Base-by-base conservation (phyloP, 2,329 filamentous ascomycete genomes). In the Pezizomycotina sp. region DNA sequence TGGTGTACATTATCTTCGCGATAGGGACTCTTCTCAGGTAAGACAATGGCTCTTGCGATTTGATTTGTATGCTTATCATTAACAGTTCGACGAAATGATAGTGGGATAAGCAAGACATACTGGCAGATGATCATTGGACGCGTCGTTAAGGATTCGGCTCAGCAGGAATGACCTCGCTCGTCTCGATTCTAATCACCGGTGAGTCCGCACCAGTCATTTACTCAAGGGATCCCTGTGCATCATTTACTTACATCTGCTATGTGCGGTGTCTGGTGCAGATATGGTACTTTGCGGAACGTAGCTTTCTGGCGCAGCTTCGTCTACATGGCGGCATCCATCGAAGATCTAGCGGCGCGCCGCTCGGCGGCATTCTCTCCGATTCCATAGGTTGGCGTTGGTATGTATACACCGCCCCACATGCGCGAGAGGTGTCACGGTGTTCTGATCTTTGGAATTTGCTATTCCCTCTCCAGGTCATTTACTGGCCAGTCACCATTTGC, bases 331-430 rank as follows among this genome's bases (percentile, higher is more conserved):
- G 60, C 63, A 7, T 68, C 66, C 0, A 57, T 60, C 2, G 66
- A 65, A 57, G 66, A 22, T 66, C 63, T 27, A 48, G 68, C 0
- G 66, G 66, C 2, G 66, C 65, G 0, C 66, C 65, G 3, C 38
- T 74, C 0, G 74, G 73, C 1, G 74, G 73, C 2, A 67, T 62
- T 49, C 53, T 77, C 2, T 66, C 70, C 1, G 69, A 77, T 45
- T 62, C 64, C 0, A 61, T 77, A 8, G 73, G 73, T 10, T 78
- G 73, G 74, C 58, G 74, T 53, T 74, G 71, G 71, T 69, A 45
- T 44, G 56, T 50, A 10, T 16, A 26, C n/a, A 4, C n/a, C 4
- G 13, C 6, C 27, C 20, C 21, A 30, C 12, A 3, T 10, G 18
- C 27, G 24, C 3, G 6, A 5, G 13, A 20, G 16, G 4, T 10